Base-by-base conservation (phyloP, 164 flowering plant species). In the Stephania cephalantha region DNA sequence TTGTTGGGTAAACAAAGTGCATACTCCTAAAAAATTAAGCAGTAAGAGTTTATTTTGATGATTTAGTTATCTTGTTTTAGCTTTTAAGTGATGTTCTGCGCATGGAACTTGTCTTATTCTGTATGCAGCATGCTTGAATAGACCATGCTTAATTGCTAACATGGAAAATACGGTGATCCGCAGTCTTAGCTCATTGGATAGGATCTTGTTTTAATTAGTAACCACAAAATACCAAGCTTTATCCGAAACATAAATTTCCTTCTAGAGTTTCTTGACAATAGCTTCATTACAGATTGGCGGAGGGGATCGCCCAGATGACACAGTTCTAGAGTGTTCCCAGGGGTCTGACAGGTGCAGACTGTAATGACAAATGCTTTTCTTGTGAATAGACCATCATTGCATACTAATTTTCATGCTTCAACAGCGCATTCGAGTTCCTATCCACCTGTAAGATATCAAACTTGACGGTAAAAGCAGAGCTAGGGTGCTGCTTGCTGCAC, bases 401-500 rank as follows among this genome's bases (percentile, higher is more conserved):
- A 53, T 55, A 46, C 64, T 66, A 58, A 72, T 75, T n/a, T 6
- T 69, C 73, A 61, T 84, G 67, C 46, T 78, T 84, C 66, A 66
- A 74, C 91, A 93, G 97, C 83, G 99, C 99, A 18, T 76, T 96
- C 79, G 99, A 96, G 89, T 85, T 96, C 74, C 80, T 89, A 35
- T 88, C 97, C 61, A 89, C 93, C 11, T 92, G 98, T 86, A 96
- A 96, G 82, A 72, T 96, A 73, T 81, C 93, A 12, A 96, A 94
- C 77, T 79, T 94, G 79, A 94, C 98, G 0, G 97, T 96, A 76
- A 92, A 84, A 81, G 89, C 94, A 29, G 98, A 94, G 87, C 93
- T 96, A 11, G 99, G 98, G 13, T 94, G 94, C 83, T 96, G 99
- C 85, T 81, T 96, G 86, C 98, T 96, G 70, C 99, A 96, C 73